These are phyloP conservation scores for Chlorella ohadii DNA, from an alignment of 139 green algal genomes.

Conservation along the genomic window DNA sequence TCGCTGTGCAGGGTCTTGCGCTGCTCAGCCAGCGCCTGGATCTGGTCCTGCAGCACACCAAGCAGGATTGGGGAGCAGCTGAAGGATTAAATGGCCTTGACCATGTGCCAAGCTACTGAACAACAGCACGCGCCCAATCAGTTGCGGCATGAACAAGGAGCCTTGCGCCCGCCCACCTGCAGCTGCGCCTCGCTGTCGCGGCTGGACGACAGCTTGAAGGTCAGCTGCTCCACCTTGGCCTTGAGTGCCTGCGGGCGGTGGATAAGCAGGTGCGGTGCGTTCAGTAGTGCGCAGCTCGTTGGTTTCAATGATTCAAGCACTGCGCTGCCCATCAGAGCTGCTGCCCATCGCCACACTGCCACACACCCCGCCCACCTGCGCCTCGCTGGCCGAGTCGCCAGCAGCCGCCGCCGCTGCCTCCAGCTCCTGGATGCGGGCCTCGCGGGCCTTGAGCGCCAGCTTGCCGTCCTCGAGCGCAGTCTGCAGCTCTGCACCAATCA, in stretches of 20 bases:
- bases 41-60: constrained; percentile 6
- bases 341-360: too few species aligned
- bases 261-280: too few species aligned
- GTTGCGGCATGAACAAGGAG: too few species aligned
- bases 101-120: too few species aligned
- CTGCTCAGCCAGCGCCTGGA: constrained; percentile 12
- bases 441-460: not conserved
- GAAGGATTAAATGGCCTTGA: too few species aligned
- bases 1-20: constrained; percentile 6
- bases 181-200: constrained; percentile 19
- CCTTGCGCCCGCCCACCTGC: too few species aligned
- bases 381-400: not conserved
- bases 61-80: too few species aligned
- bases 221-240: constrained; percentile 2
- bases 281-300: too few species aligned
- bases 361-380: not conserved
- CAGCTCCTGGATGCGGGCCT: not conserved
- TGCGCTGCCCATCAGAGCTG: too few species aligned
- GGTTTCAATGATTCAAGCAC: too few species aligned
- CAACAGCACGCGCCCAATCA: too few species aligned
- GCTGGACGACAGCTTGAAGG: not conserved
- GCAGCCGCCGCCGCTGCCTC: not conserved
- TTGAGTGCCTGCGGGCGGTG: not conserved
- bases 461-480: not conserved
- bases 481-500: constrained; percentile 25